Conservation (phyloP, 352 stramenopile genomes). For the Globisporangium okanoganense region DNA sequence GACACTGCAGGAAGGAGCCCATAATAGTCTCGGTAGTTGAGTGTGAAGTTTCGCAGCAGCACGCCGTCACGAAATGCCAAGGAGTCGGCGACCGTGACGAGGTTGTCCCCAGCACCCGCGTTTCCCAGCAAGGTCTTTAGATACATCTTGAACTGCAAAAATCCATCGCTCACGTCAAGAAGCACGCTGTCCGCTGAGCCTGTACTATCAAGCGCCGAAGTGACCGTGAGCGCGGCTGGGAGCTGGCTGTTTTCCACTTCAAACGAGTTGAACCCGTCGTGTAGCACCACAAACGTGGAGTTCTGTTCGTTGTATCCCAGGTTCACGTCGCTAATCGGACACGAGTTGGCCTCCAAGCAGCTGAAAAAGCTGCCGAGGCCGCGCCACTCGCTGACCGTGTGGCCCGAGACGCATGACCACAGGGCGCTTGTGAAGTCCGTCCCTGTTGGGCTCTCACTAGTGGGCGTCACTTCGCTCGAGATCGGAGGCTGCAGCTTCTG, state of each 20-base stretch:
- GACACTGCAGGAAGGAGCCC: not conserved
- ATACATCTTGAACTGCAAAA: not conserved
- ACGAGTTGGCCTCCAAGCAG: conserved; percentile 10
- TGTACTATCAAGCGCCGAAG: not conserved
- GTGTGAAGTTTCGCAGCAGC: not conserved
- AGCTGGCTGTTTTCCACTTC: not conserved
- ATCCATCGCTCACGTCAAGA: not conserved
- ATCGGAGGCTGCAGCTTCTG: not conserved
- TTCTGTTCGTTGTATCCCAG: not conserved
- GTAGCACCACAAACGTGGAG: conserved; percentile 7
- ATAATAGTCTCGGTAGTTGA: conserved; percentile 4
- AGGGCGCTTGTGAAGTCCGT: conserved; percentile 6
- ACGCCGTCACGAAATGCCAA: not conserved
- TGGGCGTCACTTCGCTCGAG: not conserved
- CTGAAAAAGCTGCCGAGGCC: conserved; percentile 7
- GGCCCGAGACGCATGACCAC: not conserved
- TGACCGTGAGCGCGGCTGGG: not conserved
- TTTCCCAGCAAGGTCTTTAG: not conserved
- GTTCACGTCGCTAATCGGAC: not conserved
- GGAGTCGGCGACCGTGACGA: not conserved
- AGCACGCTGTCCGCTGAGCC: not conserved
- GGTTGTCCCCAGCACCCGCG: not conserved
- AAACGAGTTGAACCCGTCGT: not conserved
- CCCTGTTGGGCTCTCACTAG: not conserved
- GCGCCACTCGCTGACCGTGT: not conserved